A percentile compares a stretch with the other conserved stretches of the same genome.
phyloP scores from a whole-genome alignment of 768 basidiomycete genomes.

The Phylloporus scabripes region DNA sequence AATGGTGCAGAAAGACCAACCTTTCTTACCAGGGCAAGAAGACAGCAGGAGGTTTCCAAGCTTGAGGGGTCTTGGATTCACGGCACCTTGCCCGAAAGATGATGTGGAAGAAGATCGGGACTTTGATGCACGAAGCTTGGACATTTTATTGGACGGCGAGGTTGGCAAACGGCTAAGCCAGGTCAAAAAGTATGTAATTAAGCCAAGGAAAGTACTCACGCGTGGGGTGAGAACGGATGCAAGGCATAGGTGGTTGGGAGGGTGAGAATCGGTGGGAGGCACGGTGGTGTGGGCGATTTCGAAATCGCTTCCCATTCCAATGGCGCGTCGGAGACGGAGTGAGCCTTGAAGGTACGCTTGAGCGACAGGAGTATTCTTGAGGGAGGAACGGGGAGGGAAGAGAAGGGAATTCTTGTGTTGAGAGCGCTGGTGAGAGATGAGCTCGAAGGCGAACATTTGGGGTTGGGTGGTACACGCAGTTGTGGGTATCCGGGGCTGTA shows the following conservation, averaged over 20 bases:
- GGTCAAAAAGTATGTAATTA: neutral
- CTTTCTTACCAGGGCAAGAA: slow-evolving; percentile 95
- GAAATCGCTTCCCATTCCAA: neutral
- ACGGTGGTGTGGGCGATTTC: slow-evolving; percentile 1
- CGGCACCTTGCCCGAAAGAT: slow-evolving; percentile 4
- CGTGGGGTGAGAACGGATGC: slow-evolving; percentile 12
- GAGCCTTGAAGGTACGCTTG: slow-evolving; percentile 17
- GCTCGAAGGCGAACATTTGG: slow-evolving; percentile 6
- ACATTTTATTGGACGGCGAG: slow-evolving; percentile 14
- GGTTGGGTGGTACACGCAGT: slow-evolving; percentile 26
- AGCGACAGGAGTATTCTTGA: slow-evolving; percentile 18
- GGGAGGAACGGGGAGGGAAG: slow-evolving; percentile 15
- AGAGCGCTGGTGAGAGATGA: slow-evolving; percentile 20
- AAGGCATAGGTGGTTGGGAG: slow-evolving; percentile 11
- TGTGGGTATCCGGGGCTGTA: slow-evolving; percentile 38
- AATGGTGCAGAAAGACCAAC: slow-evolving; percentile 30
- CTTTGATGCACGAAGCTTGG: slow-evolving; percentile 10
- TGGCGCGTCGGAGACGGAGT: neutral
- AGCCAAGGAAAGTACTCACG: slow-evolving; percentile 8
- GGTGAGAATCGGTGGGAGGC: slow-evolving; percentile 9
- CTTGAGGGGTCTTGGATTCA: slow-evolving; percentile 21
- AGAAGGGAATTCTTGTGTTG: slow-evolving; percentile 12
- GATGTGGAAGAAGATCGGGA: slow-evolving; percentile 2
- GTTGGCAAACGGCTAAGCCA: slow-evolving; percentile 14
- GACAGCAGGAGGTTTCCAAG: slow-evolving; percentile 88